Percentiles rank a stretch among this genome's conserved stretches.
Conservation (phyloP, 2,329 filamentous ascomycete species). For the Penicillium sp. region DNA sequence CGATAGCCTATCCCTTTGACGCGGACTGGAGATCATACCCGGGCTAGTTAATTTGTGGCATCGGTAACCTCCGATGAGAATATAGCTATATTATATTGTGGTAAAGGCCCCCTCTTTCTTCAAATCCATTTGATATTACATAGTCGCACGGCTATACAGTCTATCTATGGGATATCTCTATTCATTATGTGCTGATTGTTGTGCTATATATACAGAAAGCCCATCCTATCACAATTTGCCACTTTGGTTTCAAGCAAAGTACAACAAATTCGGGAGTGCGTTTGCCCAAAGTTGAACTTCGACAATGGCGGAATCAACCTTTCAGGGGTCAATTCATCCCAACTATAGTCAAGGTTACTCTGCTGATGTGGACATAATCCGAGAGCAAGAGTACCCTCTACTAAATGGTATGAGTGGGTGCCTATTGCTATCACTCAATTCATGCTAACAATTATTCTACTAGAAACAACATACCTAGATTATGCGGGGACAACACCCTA, state of each 20-base stretch:
- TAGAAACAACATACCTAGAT: conserved; percentile 79
- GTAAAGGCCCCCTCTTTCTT: conserved; percentile 1
- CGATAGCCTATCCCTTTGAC: background rate
- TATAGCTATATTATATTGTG: conserved; percentile 15
- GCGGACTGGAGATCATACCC: background rate
- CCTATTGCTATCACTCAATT: background rate
- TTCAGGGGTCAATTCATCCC: background rate
- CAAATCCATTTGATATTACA: conserved; percentile 7
- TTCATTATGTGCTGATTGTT: conserved; percentile 4
- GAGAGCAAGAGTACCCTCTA: conserved; percentile 48
- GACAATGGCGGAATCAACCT: conserved; percentile 1
- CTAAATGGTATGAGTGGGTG: conserved; percentile 34
- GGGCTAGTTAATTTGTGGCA: background rate
- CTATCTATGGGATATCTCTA: conserved; percentile 6
- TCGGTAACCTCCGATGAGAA: conserved; percentile 26
- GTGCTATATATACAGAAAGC: background rate
- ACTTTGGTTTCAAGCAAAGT: background rate
- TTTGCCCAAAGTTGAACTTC: background rate
- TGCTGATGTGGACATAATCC: conserved; percentile 48
- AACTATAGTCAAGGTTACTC: conserved; percentile 38
- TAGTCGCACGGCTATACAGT: conserved; percentile 8
- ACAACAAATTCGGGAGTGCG: background rate
- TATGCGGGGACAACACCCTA: conserved; percentile 91
- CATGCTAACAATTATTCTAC: conserved; percentile 4
- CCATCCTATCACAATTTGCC: background rate